Conservation (phyloP, 2,329 filamentous ascomycete genomes). For the Tetracladium maxilliforme region DNA sequence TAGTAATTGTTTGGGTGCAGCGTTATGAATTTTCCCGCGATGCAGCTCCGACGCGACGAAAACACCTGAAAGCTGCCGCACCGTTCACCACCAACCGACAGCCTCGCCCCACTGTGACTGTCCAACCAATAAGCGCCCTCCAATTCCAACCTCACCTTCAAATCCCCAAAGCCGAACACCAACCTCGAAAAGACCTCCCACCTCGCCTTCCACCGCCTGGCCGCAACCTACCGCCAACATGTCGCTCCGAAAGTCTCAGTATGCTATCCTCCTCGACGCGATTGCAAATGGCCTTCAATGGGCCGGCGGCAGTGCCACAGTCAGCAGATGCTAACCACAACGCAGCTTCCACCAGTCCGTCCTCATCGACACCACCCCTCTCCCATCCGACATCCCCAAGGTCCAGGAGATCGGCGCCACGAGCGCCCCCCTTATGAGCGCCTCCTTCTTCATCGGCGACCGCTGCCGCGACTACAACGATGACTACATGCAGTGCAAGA, state of each 20-base stretch:
- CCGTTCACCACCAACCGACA: too few species aligned
- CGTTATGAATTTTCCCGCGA: too few species aligned
- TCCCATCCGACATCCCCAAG: conserved; percentile 80
- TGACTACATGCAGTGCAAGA: conserved; percentile 99
- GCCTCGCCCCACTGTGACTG: too few species aligned
- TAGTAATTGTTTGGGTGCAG: too few species aligned
- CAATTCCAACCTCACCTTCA: too few species aligned
- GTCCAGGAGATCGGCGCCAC: conserved; percentile 89
- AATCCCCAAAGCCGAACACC: too few species aligned
- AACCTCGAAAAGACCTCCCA: too few species aligned
- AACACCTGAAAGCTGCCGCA: too few species aligned
- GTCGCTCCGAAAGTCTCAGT: conserved; percentile 46
- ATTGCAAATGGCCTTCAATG: neutral
- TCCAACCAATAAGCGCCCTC: too few species aligned
- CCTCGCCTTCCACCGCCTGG: conserved; percentile 12
- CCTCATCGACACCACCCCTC: conserved; percentile 90
- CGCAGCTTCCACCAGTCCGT: conserved; percentile 83
- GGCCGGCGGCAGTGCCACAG: conserved; percentile 6
- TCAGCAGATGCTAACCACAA: conserved; percentile 13
- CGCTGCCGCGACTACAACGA: conserved; percentile 94
- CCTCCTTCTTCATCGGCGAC: conserved; percentile 92
- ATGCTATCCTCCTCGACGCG: conserved; percentile 11
- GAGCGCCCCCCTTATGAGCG: conserved; percentile 82
- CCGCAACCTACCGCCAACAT: conserved; percentile 31
- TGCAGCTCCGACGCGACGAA: too few species aligned